A percentile compares a stretch with the other conserved stretches of the same genome.
Evolutionary conservation across 495 filamentous ascomycete genomes (phyloP).

Genomic region (Hypoxylon trugodes): DNA sequence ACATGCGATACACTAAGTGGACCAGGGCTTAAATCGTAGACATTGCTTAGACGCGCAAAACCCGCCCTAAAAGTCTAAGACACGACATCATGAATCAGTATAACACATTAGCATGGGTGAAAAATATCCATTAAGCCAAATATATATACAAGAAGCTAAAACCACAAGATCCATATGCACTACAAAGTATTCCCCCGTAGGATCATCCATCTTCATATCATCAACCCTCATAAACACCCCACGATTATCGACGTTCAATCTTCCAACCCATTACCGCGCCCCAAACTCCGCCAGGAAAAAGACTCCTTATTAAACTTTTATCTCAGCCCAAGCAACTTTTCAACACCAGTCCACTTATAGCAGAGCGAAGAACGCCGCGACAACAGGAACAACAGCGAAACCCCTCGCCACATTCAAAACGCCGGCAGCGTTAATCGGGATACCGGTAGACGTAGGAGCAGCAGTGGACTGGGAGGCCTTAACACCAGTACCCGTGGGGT

Average conservation of each 20-base stretch:
- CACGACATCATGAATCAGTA: too few relatives aligned
- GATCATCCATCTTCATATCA: constrained; percentile 8
- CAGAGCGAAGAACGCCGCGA: constrained; percentile 33
- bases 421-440: constrained; percentile 14
- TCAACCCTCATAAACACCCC: constrained; percentile 1
- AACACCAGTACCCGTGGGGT: constrained; percentile 23
- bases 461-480: too few relatives aligned
- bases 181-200: neutral
- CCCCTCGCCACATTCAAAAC: constrained; percentile 19
- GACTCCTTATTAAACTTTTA: constrained; percentile 8
- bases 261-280: neutral
- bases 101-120: too few relatives aligned
- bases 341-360: constrained; percentile 1
- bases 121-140: constrained; percentile 7
- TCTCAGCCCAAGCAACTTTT: neutral
- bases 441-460: constrained; percentile 18
- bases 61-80: too few relatives aligned
- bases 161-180: neutral
- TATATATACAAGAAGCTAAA: constrained; percentile 21
- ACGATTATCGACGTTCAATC: neutral
- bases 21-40: too few relatives aligned
- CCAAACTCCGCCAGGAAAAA: constrained; percentile 20
- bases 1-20: too few relatives aligned
- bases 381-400: constrained; percentile 32
- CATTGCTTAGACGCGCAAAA: too few relatives aligned